Conservation (phyloP, 179 eudicot species). For the Pouteria campechiana region DNA sequence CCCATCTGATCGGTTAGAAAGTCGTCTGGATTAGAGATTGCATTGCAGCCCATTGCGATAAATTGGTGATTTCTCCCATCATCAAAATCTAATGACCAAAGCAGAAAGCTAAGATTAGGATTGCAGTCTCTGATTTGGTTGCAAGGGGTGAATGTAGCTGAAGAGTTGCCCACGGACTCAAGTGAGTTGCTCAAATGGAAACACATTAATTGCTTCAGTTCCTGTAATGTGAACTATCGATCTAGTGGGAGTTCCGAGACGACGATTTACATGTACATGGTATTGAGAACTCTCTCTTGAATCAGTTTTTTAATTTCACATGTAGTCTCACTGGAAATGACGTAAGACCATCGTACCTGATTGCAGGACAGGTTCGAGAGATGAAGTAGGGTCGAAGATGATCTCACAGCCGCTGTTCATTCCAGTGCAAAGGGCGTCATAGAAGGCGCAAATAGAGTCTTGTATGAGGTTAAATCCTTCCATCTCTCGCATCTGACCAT, state of each 20-base stretch:
- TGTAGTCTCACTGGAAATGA: not conserved
- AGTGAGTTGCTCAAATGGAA: too few relatives aligned
- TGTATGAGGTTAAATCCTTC: constrained; percentile 29
- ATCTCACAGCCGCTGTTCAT: constrained; percentile 8
- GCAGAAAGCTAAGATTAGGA: too few relatives aligned
- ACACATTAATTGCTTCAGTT: too few relatives aligned
- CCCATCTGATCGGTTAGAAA: too few relatives aligned
- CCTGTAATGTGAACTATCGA: constrained; percentile 24
- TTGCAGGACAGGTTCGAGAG: constrained; percentile 4
- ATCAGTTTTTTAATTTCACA: not conserved
- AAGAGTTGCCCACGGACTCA: too few relatives aligned
- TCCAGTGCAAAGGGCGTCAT: constrained; percentile 43
- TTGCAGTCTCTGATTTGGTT: too few relatives aligned
- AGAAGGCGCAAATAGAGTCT: constrained; percentile 41
- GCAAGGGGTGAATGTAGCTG: too few relatives aligned
- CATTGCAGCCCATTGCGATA: too few relatives aligned
- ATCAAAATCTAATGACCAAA: too few relatives aligned
- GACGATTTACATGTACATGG: not conserved
- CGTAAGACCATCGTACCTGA: constrained; percentile 6
- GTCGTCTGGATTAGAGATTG: too few relatives aligned
- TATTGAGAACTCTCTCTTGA: not conserved
- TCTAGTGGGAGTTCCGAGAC: constrained; percentile 1
- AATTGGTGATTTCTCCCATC: too few relatives aligned
- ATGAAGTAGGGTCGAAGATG: constrained; percentile 1
- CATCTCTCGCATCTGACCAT: constrained; percentile 22